Conservation (phyloP, 2,329 filamentous ascomycete genomes). For the Alternaria consortialis region DNA sequence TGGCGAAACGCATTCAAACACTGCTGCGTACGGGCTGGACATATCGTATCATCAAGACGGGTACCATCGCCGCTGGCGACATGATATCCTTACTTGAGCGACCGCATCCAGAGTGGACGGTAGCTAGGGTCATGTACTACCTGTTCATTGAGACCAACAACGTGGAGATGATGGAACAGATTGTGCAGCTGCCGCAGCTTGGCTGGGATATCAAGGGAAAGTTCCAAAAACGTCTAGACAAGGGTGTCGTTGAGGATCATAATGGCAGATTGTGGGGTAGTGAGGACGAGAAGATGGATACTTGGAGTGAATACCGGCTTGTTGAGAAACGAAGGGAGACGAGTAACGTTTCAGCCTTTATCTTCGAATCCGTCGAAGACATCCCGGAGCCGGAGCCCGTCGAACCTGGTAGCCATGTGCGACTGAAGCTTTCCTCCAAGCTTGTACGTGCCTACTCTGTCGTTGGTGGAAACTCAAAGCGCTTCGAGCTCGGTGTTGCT, state of each 20-base stretch:
- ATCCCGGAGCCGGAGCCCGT: slow-evolving; percentile 46
- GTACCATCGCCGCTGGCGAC: slow-evolving; percentile 65
- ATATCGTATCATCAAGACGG: slow-evolving; percentile 67
- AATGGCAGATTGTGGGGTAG: slow-evolving; percentile 38
- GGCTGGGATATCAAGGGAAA: slow-evolving; percentile 60
- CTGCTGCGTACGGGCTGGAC: slow-evolving; percentile 71
- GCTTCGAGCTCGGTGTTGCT: slow-evolving; percentile 67
- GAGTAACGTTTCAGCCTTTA: slow-evolving; percentile 60
- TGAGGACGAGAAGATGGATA: slow-evolving; percentile 40
- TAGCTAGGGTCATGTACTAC: slow-evolving; percentile 70
- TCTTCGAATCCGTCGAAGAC: slow-evolving; percentile 58
- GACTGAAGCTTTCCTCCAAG: slow-evolving; percentile 65
- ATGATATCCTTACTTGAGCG: slow-evolving; percentile 65
- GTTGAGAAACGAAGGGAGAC: slow-evolving; percentile 63
- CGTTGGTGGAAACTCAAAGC: slow-evolving; percentile 59
- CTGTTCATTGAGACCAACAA: slow-evolving; percentile 65
- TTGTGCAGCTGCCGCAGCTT: slow-evolving; percentile 57
- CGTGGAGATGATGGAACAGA: slow-evolving; percentile 56
- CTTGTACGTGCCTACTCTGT: slow-evolving; percentile 69
- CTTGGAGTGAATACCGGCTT: slow-evolving; percentile 54
- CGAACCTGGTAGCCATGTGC: slow-evolving; percentile 63
- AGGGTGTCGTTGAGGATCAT: slow-evolving; percentile 49
- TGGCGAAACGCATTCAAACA: slow-evolving; percentile 66
- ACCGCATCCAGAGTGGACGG: slow-evolving; percentile 67
- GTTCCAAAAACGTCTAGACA: slow-evolving; percentile 64